Percentiles rank a stretch among this genome's conserved stretches.
These are phyloP conservation scores for Elaeagnus macrophylla DNA, from an alignment of 306 rosid species.

Conservation along the genomic window DNA sequence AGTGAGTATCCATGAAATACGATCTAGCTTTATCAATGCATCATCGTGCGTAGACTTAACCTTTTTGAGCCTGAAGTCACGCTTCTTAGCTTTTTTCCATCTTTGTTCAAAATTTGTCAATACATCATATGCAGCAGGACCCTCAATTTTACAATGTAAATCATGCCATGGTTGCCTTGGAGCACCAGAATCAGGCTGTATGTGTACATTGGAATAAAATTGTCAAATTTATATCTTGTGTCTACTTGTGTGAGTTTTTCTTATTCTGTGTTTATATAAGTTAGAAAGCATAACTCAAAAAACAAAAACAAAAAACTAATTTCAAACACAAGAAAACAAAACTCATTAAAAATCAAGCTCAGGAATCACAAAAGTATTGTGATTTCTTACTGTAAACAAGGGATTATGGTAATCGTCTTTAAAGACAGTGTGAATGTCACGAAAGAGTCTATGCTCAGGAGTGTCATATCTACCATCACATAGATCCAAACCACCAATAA, in stretches of 20 bases:
- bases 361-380: neutral
- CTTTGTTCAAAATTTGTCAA: conserved; percentile 66
- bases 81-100: conserved; percentile 64
- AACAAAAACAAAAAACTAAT: no score
- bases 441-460: conserved; percentile 56
- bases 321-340: no score
- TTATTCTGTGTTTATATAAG: no score
- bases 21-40: conserved; percentile 51
- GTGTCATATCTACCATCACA: conserved; percentile 80
- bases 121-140: conserved; percentile 79
- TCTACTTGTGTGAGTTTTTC: no score
- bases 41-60: conserved; percentile 55
- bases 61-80: conserved; percentile 49
- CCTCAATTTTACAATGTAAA: conserved; percentile 66
- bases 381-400: conserved; percentile 44
- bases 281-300: no score
- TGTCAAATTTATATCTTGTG: neutral
- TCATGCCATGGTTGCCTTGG: conserved; percentile 73
- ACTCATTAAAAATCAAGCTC: no score
- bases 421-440: conserved; percentile 41
- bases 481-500: conserved; percentile 65
- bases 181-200: conserved; percentile 29
- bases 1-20: conserved; percentile 53
- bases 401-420: conserved; percentile 63
- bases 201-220: conserved; percentile 8